phyloP scores from a whole-genome alignment of 2,329 filamentous ascomycete species.

The Clonostachys byssicola region DNA sequence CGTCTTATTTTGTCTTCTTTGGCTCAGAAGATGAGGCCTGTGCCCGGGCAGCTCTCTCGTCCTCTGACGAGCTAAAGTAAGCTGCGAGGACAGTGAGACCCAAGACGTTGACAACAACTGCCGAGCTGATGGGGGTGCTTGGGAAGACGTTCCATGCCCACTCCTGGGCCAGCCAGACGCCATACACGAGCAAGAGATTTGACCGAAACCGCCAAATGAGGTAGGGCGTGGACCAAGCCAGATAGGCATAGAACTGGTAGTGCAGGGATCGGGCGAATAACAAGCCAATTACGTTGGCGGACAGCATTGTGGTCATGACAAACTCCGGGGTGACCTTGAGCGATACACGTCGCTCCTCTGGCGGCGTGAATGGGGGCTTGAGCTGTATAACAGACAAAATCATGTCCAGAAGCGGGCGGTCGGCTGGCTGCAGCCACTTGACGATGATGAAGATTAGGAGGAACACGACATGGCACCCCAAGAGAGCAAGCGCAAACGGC shows the following conservation, averaged over 20 bases:
- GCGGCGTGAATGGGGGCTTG: slow-evolving; percentile 36
- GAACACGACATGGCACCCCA: slow-evolving; percentile 61
- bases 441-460: slow-evolving; percentile 61
- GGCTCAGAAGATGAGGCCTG: not conserved
- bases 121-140: slow-evolving; percentile 57
- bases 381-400: slow-evolving; percentile 34
- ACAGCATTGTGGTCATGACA: slow-evolving; percentile 72
- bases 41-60: not conserved
- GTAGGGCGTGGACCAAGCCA: slow-evolving; percentile 85
- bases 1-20: slow-evolving; percentile 24
- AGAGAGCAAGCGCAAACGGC: slow-evolving; percentile 62
- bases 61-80: slow-evolving; percentile 34
- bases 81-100: slow-evolving; percentile 60
- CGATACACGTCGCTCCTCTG: slow-evolving; percentile 53
- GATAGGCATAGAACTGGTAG: slow-evolving; percentile 93
- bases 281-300: slow-evolving; percentile 74
- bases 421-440: slow-evolving; percentile 69
- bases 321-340: slow-evolving; percentile 64
- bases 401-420: slow-evolving; percentile 53
- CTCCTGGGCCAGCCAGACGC: slow-evolving; percentile 75
- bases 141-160: slow-evolving; percentile 94
- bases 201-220: slow-evolving; percentile 76
- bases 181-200: slow-evolving; percentile 63
- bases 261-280: slow-evolving; percentile 85
- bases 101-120: slow-evolving; percentile 66